Conservation (phyloP, 768 basidiomycete genomes). For the Pleurotus tuber-regium region DNA sequence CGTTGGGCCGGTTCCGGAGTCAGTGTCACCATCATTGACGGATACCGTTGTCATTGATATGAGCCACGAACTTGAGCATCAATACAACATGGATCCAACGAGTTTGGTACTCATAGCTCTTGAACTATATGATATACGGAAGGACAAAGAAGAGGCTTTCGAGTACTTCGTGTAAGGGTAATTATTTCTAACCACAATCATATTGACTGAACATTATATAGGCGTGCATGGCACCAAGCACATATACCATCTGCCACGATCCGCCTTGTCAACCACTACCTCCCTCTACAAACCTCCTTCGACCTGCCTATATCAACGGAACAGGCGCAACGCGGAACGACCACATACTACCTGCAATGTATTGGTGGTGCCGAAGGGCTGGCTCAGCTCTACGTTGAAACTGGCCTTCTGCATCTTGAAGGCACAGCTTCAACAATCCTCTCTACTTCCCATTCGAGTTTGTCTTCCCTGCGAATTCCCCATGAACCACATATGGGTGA, state of each 20-base stretch:
- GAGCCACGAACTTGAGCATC: slow-evolving; percentile 51
- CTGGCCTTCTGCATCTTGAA: slow-evolving; percentile 78
- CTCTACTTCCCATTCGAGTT: slow-evolving; percentile 69
- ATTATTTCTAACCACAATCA: not conserved
- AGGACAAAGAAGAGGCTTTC: slow-evolving; percentile 74
- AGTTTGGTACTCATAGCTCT: slow-evolving; percentile 71
- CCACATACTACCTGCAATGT: slow-evolving; percentile 60
- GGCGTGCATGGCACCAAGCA: slow-evolving; percentile 81
- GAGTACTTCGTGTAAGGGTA: slow-evolving; percentile 74
- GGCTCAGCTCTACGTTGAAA: slow-evolving; percentile 75
- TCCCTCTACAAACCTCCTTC: slow-evolving; percentile 52
- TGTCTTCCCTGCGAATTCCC: slow-evolving; percentile 75
- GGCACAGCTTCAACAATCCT: slow-evolving; percentile 72
- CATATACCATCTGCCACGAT: slow-evolving; percentile 75
- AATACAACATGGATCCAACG: slow-evolving; percentile 86
- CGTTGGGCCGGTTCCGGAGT: slow-evolving; percentile 68
- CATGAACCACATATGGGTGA: slow-evolving; percentile 46
- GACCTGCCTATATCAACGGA: slow-evolving; percentile 33
- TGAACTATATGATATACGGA: slow-evolving; percentile 72
- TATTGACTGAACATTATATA: slow-evolving; percentile 23
- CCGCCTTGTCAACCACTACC: slow-evolving; percentile 71
- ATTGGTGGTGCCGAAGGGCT: slow-evolving; percentile 67
- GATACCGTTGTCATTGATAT: slow-evolving; percentile 54
- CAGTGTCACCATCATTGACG: slow-evolving; percentile 49
- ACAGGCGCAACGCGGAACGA: slow-evolving; percentile 47